Base-by-base conservation (phyloP, 371 early-diverging fungal genomes). In the Mucor saturninus region DNA sequence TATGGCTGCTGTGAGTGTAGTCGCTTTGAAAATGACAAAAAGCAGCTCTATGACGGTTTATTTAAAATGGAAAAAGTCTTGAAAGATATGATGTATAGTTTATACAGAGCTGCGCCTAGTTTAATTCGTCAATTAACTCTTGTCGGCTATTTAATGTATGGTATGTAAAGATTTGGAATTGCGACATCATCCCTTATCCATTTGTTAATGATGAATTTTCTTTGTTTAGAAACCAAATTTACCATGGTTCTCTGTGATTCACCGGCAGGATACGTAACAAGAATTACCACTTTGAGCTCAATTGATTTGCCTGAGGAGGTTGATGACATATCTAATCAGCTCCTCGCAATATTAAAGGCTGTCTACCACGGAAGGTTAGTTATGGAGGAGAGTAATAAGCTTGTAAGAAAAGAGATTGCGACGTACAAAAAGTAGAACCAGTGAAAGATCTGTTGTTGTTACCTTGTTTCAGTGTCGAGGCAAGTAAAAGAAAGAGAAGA, bases 1-100 rank as follows among this genome's bases (percentile, higher is more conserved):
- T 61, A 61, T 45, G 45, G 61, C 46, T 61, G 61, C 28, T 53
- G 54, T 54, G 61, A 61, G 28, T 61, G 54, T 54, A 46, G 61
- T 35, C 29, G 61, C 3, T 54, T 45, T 38, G 61, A 46, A n/a
- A 39, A 54, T 54, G 46, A 30, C 9, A 54, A 54, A 45, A 61
- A 61, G 46, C 31, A 54, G 43, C 14, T 61, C 21, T 32, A 54
- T 13, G 46, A 54, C 46, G 54, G 61, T 54, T 30, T 14, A 37
- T 61, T 61, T n/a, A 54, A 61, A 35, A 61, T 61, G 61, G 28
- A 45, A 42, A 61, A 61, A 29, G 54, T 61, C 15, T 45, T 61
- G 46, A 61, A 61, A 45, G 54, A 61, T 31, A 61, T 61, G 61
- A 5, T 61, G 11, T 45, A 61, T 46, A 46, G 49, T 37, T 46